Base-by-base conservation (phyloP, 2,329 filamentous ascomycete species). In the Aureobasidium sp. region DNA sequence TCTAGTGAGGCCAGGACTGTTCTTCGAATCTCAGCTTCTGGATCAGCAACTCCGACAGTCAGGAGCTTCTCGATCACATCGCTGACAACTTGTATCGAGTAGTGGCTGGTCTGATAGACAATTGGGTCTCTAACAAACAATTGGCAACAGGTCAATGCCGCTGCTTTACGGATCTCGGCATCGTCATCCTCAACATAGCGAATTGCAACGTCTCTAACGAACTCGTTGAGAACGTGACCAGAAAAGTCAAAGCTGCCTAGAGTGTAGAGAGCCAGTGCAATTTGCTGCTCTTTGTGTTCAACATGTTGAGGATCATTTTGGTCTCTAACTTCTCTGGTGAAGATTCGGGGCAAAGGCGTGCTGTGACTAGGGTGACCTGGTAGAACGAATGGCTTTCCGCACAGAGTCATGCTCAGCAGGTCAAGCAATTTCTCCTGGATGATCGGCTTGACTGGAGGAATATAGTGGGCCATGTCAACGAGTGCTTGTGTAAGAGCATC, bases 391-490 rank as follows among this genome's bases (percentile, higher is more conserved):
- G 91, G 89, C 67, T 94, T 89, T 3, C 93, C 91, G 65, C 92
- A 96, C 2, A 99, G 83, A 3, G 97, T 93, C 65, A 93, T 85
- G 74, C 94, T 97, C 42, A 99, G 82, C 83, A 99, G 92, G 70
- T 99, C 91, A 13, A 99, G 82, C 29, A 99, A 79, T 67, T 94
- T 87, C 70, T 97, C 93, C 71, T 99, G 94, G 44, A 99, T 97
- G 7, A 86, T 92, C 2, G 89, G 83, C 71, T 96, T 94, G 62
- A 97, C 91, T 0, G 95, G 91, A 0, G 93, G 94, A 50, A 99
- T 97, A 72, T 99, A 97, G 71, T 97, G 96, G 32, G 94, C 94
- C 90, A 99, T 97, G 70, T 99, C 95, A 27, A 97, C 92, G 59
- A 99, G 80, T 3, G 95, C 95, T 72, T 97, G 92, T 0, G 93